phyloP scores from a whole-genome alignment of 345 rosid species.

The Garcia nutans region DNA sequence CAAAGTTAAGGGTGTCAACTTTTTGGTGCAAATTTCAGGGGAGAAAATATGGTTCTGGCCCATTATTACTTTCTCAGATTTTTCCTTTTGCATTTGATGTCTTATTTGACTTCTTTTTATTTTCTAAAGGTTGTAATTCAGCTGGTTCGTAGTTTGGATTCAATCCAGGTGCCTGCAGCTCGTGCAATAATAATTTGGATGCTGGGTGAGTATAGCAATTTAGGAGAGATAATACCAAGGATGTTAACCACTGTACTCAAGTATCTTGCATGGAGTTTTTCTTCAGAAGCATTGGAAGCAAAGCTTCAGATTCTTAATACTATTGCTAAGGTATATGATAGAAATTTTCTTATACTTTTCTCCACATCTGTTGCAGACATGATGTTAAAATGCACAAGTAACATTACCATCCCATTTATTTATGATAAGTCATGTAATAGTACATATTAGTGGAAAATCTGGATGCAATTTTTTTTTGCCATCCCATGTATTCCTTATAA shows the following conservation, averaged over 20 bases:
- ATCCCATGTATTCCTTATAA: not conserved
- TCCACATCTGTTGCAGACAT: not conserved
- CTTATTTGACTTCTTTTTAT: not conserved
- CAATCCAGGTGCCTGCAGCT: conserved; percentile 80
- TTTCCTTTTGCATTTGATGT: not conserved
- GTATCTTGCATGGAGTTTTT: conserved; percentile 89
- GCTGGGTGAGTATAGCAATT: conserved; percentile 73
- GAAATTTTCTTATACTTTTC: not conserved
- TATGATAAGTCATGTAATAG: not conserved
- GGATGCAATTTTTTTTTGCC: not conserved
- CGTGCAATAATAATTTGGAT: conserved; percentile 95
- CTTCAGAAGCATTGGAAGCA: conserved; percentile 77
- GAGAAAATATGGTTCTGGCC: no score
- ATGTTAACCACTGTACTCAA: conserved; percentile 69
- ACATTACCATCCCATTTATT: not conserved
- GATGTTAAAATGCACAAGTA: not conserved
- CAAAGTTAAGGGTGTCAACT: no score
- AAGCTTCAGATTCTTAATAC: conserved; percentile 91
- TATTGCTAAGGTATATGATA: conserved; percentile 55
- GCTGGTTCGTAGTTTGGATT: conserved; percentile 76
- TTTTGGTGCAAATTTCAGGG: no score
- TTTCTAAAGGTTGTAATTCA: conserved; percentile 68
- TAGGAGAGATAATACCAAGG: conserved; percentile 75
- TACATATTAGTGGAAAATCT: not conserved
- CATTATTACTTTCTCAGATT: not conserved